These are phyloP conservation scores for Pyrenophora teres DNA, from an alignment of 2,329 filamentous ascomycete genomes.

Conservation along the genomic window DNA sequence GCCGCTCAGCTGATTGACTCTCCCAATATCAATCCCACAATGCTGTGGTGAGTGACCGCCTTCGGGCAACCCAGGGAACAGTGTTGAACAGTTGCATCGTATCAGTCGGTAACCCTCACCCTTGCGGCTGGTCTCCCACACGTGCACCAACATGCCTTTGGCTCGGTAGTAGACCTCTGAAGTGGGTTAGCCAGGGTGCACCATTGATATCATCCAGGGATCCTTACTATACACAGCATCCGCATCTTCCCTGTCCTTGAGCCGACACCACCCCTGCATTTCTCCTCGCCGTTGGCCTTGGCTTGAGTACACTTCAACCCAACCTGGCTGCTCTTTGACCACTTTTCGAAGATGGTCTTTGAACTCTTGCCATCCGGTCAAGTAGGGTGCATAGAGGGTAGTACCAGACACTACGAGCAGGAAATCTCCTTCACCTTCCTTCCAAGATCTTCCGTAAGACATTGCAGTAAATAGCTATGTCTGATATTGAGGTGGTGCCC, in stretches of 20 bases:
- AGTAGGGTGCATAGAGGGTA: constrained; percentile 32
- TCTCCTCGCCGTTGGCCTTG: constrained; percentile 33
- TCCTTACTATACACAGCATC: constrained; percentile 38
- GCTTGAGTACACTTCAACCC: constrained; percentile 41
- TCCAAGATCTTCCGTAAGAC: constrained; percentile 19
- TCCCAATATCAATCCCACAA: constrained; percentile 38
- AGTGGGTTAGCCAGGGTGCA: neutral
- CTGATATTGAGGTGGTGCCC: neutral
- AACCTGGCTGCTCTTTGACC: constrained; percentile 45
- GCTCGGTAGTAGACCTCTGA: constrained; percentile 30
- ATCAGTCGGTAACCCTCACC: constrained; percentile 34
- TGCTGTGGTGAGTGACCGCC: constrained; percentile 34
- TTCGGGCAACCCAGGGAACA: constrained; percentile 32
- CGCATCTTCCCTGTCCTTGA: constrained; percentile 43
- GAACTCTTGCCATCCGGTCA: constrained; percentile 44
- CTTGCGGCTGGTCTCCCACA: constrained; percentile 39
- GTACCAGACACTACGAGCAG: constrained; percentile 37
- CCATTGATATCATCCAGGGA: constrained; percentile 5
- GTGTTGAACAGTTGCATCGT: constrained; percentile 42
- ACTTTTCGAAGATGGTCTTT: constrained; percentile 44
- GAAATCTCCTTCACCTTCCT: constrained; percentile 34
- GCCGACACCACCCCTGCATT: constrained; percentile 44
- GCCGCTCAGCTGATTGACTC: constrained; percentile 29
- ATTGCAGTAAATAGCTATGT: neutral
- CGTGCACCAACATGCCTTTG: constrained; percentile 37